These are phyloP conservation scores for Microbotryum intermedium DNA, from an alignment of 1,284 basidiomycete species.

Conservation along the genomic window DNA sequence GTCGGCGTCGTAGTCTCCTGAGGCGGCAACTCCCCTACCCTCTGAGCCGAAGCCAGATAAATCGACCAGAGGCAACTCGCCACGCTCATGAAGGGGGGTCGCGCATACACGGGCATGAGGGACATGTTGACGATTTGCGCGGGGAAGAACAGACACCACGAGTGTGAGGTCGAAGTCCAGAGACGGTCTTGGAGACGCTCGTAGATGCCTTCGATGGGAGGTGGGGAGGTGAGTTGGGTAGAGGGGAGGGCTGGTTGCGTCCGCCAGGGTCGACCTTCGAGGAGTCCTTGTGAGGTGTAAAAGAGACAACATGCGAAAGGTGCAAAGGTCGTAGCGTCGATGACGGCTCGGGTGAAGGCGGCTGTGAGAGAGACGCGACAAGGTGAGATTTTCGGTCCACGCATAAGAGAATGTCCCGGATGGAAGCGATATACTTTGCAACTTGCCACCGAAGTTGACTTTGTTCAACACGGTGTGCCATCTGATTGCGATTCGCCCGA, in stretches of 20 bases:
- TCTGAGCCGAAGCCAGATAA: constrained; percentile 5
- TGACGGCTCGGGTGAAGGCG: constrained; percentile 23
- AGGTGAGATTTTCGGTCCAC: neutral
- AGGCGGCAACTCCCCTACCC: neutral
- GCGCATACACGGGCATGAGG: constrained; percentile 31
- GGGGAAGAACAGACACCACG: constrained; percentile 30
- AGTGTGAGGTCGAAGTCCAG: constrained; percentile 17
- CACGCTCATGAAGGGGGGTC: constrained; percentile 30
- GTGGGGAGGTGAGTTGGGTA: neutral
- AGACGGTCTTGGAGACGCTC: constrained; percentile 16
- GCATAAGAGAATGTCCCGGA: neutral
- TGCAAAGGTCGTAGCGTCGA: constrained; percentile 32
- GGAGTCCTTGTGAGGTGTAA: constrained; percentile 30
- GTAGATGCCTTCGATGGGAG: constrained; percentile 10
- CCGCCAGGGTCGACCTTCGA: constrained; percentile 29
- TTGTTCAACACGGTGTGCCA: constrained; percentile 14
- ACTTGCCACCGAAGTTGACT: constrained; percentile 14
- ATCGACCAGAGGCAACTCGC: constrained; percentile 29
- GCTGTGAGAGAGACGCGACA: constrained; percentile 14
- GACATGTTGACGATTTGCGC: constrained; percentile 32
- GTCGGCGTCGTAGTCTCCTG: neutral
- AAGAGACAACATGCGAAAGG: constrained; percentile 34
- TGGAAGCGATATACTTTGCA: constrained; percentile 19
- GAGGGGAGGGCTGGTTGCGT: neutral
- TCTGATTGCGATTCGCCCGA: constrained; percentile 1